phyloP scores from a whole-genome alignment of 352 stramenopile genomes.

The Pythium coloratum region DNA sequence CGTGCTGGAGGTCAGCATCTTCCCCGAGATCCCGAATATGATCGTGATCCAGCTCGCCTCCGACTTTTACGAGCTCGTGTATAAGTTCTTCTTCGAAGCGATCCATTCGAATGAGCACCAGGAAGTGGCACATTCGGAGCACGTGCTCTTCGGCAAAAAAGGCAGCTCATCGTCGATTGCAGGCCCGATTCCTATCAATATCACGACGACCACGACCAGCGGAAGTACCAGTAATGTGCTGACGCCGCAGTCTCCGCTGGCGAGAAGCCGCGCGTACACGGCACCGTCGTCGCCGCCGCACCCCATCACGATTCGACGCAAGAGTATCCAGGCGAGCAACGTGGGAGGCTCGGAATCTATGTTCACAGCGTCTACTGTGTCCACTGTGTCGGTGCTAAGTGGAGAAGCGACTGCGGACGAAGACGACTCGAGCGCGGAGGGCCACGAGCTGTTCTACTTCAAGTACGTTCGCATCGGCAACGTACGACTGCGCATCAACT shows the following conservation, averaged over 20 bases:
- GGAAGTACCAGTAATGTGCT: background rate
- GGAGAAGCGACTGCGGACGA: constrained; percentile 38
- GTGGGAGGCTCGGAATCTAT: constrained; percentile 18
- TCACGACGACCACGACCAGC: background rate
- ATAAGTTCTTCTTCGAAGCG: constrained; percentile 86
- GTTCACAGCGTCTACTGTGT: constrained; percentile 6
- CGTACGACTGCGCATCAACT: constrained; percentile 77
- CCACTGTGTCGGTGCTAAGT: background rate
- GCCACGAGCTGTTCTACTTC: constrained; percentile 83
- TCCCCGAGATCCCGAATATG: constrained; percentile 80
- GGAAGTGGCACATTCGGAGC: constrained; percentile 43
- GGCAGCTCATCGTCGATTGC: constrained; percentile 8
- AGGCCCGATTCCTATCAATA: background rate
- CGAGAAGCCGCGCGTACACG: constrained; percentile 13
- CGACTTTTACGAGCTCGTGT: constrained; percentile 83
- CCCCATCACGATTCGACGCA: constrained; percentile 12
- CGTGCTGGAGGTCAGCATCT: constrained; percentile 80
- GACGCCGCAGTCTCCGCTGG: constrained; percentile 12
- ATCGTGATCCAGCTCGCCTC: constrained; percentile 81
- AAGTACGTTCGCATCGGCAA: constrained; percentile 85
- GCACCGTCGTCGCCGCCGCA: constrained; percentile 18
- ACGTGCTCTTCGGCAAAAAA: constrained; percentile 64
- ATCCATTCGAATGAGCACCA: constrained; percentile 27
- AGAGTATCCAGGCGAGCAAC: constrained; percentile 24
- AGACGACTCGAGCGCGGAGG: constrained; percentile 48